Percentiles rank a stretch among this genome's conserved stretches.
These are phyloP conservation scores for Acephala macrosclerotiorum DNA, from an alignment of 2,329 filamentous ascomycete genomes.

Conservation along the genomic window DNA sequence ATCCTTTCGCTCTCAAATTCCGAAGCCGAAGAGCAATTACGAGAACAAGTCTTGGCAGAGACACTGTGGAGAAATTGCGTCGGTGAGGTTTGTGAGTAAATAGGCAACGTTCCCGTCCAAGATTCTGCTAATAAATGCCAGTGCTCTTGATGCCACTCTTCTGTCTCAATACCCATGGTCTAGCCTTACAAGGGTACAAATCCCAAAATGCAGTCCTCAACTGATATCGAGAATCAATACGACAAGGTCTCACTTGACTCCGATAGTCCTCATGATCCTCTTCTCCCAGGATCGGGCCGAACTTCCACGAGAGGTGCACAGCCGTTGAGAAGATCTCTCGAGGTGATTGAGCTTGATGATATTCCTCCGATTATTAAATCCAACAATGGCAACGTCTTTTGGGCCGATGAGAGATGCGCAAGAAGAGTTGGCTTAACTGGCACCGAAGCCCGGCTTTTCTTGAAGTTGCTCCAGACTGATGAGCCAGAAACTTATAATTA, in stretches of 20 bases:
- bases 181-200: neutral
- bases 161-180: neutral
- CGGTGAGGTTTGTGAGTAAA: neutral
- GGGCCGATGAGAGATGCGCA: slow-evolving; percentile 37
- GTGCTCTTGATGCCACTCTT: neutral
- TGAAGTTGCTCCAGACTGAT: slow-evolving; percentile 33
- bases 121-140: neutral
- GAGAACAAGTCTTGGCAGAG: neutral
- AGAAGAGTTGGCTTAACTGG: slow-evolving; percentile 35
- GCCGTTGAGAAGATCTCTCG: slow-evolving; percentile 16
- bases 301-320: slow-evolving; percentile 16
- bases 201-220: slow-evolving; percentile 4
- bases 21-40: neutral
- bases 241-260: slow-evolving; percentile 19
- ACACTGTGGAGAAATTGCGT: neutral
- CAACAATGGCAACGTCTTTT: slow-evolving; percentile 37
- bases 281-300: slow-evolving; percentile 21
- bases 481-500: slow-evolving; percentile 35
- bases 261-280: slow-evolving; percentile 21
- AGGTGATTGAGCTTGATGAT: slow-evolving; percentile 33
- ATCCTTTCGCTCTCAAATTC: neutral
- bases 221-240: slow-evolving; percentile 27
- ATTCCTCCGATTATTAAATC: slow-evolving; percentile 38
- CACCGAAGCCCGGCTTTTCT: slow-evolving; percentile 34
- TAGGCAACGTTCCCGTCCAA: neutral